A percentile compares a stretch with the other conserved stretches of the same genome.
phyloP scores from a whole-genome alignment of 2,329 filamentous ascomycete species.

The Elsinoe batatas region DNA sequence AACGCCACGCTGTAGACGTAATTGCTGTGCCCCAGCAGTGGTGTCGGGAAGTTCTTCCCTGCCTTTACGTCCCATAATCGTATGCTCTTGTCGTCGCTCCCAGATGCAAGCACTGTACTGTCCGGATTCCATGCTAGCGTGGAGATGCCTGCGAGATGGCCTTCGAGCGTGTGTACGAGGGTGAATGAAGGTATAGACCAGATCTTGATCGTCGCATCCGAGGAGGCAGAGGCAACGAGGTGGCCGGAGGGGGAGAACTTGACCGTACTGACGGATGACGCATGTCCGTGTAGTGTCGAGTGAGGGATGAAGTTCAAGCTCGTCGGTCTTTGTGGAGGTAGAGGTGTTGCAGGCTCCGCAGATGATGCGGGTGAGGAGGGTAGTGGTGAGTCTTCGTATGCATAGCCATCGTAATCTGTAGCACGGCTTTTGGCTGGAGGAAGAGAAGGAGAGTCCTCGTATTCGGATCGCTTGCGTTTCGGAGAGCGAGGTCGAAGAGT shows the following conservation, averaged over 20 bases:
- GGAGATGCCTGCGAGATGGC: slow-evolving; percentile 85
- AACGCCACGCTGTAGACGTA: slow-evolving; percentile 93
- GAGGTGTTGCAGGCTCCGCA: background rate
- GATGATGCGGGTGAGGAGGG: background rate
- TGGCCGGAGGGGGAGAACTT: slow-evolving; percentile 84
- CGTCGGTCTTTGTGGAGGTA: slow-evolving; percentile 7
- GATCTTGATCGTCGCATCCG: slow-evolving; percentile 82
- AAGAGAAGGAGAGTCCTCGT: background rate
- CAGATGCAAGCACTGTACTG: slow-evolving; percentile 75
- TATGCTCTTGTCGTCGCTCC: slow-evolving; percentile 93
- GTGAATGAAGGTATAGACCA: slow-evolving; percentile 73
- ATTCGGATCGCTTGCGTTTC: slow-evolving; percentile 14
- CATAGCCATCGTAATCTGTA: slow-evolving; percentile 14
- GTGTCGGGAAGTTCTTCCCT: slow-evolving; percentile 48
- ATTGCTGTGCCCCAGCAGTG: slow-evolving; percentile 81
- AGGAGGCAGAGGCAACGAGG: slow-evolving; percentile 78
- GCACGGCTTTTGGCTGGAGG: background rate
- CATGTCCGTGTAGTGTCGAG: slow-evolving; percentile 67
- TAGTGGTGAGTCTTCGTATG: slow-evolving; percentile 14
- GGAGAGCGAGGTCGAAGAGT: slow-evolving; percentile 9
- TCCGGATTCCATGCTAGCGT: slow-evolving; percentile 93
- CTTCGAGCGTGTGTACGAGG: slow-evolving; percentile 80
- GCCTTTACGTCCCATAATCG: slow-evolving; percentile 71
- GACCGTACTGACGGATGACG: slow-evolving; percentile 69
- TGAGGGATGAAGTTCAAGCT: slow-evolving; percentile 57